Conservation (phyloP, 371 early-diverging fungal genomes). For the Mortierella sp. region DNA sequence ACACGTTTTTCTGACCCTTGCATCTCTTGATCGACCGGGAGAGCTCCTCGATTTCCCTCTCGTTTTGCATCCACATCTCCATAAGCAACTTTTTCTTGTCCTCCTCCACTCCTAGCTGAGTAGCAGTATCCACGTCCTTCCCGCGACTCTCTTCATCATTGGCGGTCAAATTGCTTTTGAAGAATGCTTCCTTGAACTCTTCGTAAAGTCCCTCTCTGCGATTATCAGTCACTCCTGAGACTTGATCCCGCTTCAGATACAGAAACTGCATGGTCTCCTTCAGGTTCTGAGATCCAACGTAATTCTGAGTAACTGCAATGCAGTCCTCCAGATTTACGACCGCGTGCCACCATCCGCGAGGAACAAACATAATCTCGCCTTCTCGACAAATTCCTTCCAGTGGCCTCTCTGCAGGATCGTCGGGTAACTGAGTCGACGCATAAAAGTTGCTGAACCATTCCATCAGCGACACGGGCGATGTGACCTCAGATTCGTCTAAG, state of each 20-base stretch:
- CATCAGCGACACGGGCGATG: slow-evolving; percentile 73
- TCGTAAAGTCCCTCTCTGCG: slow-evolving; percentile 42
- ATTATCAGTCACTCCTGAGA: slow-evolving; percentile 60
- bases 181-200: slow-evolving; percentile 44
- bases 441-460: slow-evolving; percentile 72
- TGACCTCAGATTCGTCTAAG: slow-evolving; percentile 73
- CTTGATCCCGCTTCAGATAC: slow-evolving; percentile 65
- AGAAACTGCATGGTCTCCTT: slow-evolving; percentile 66
- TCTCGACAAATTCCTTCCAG: slow-evolving; percentile 69
- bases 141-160: not conserved
- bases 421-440: slow-evolving; percentile 50
- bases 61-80: slow-evolving; percentile 25
- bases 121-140: not conserved
- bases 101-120: not conserved
- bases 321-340: slow-evolving; percentile 75
- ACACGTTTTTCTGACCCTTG: not conserved
- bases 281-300: slow-evolving; percentile 67
- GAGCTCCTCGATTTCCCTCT: slow-evolving; percentile 29
- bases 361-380: slow-evolving; percentile 78
- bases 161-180: slow-evolving; percentile 33
- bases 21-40: slow-evolving; percentile 17
- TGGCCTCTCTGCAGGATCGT: slow-evolving; percentile 51
- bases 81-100: slow-evolving; percentile 11
- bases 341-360: slow-evolving; percentile 81
- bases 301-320: slow-evolving; percentile 79